Evolutionary conservation across 345 rosid genomes (phyloP).

Genomic region (Mallotus nudiflorus): DNA sequence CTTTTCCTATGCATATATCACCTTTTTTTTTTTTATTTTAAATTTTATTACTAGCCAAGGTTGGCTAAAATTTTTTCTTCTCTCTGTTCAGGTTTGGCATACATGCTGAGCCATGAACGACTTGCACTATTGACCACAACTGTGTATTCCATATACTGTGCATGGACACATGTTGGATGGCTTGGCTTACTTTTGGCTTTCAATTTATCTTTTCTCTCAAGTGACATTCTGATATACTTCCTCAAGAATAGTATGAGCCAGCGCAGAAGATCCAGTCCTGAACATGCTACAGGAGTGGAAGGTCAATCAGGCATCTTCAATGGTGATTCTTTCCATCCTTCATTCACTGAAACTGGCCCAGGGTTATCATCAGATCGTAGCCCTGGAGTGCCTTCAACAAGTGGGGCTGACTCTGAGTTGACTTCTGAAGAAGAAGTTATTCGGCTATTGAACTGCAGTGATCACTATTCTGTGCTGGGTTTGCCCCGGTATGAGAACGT

Average conservation of each 20-base stretch:
- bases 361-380: slow-evolving; percentile 64
- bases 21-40: slow-evolving; percentile 7
- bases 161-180: slow-evolving; percentile 84
- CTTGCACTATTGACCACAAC: slow-evolving; percentile 64
- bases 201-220: slow-evolving; percentile 87
- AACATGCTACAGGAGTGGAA: slow-evolving; percentile 49
- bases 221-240: slow-evolving; percentile 77
- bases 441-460: slow-evolving; percentile 72
- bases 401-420: slow-evolving; percentile 75
- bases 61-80: slow-evolving; percentile 16
- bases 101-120: slow-evolving; percentile 65
- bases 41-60: slow-evolving; percentile 1
- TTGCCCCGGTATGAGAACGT: slow-evolving; percentile 59
- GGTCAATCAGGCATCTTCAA: slow-evolving; percentile 40
- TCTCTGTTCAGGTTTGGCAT: slow-evolving; percentile 63
- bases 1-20: slow-evolving; percentile 1
- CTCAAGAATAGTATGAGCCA: slow-evolving; percentile 61
- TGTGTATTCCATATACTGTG: slow-evolving; percentile 69
- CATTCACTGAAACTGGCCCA: slow-evolving; percentile 61
- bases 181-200: slow-evolving; percentile 77
- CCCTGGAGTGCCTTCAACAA: slow-evolving; percentile 82
- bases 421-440: slow-evolving; percentile 92
- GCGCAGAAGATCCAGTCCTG: slow-evolving; percentile 44
- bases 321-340: slow-evolving; percentile 50
- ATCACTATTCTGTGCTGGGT: slow-evolving; percentile 86